Percentiles rank a stretch among this genome's conserved stretches.
Conservation (phyloP, 768 basidiomycete genomes). For the Austroboletus eburneus region DNA sequence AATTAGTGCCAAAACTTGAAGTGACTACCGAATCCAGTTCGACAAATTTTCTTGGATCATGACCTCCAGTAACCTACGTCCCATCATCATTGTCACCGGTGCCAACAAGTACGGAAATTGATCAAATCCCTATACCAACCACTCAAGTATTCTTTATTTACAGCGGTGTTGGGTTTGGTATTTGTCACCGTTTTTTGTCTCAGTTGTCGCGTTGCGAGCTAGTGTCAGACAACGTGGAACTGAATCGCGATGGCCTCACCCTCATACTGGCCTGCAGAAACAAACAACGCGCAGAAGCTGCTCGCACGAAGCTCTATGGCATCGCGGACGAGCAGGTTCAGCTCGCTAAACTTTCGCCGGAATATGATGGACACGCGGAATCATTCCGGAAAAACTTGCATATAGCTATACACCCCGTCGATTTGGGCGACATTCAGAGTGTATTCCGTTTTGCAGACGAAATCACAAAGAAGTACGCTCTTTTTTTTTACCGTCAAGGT, state of each 20-base stretch:
- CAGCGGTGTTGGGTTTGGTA: constrained; percentile 82
- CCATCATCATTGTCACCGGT: constrained; percentile 64
- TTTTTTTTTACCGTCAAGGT: neutral
- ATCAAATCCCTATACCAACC: neutral
- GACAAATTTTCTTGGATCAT: constrained; percentile 23
- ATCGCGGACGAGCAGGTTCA: constrained; percentile 54
- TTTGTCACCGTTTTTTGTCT: constrained; percentile 71
- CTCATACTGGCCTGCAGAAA: constrained; percentile 81
- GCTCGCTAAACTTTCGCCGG: constrained; percentile 29
- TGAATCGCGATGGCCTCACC: constrained; percentile 53
- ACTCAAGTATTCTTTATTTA: constrained; percentile 30
- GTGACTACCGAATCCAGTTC: too few relatives aligned
- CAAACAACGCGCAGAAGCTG: constrained; percentile 55
- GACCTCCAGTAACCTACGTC: constrained; percentile 28
- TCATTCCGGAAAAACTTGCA: constrained; percentile 54
- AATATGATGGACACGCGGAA: constrained; percentile 51
- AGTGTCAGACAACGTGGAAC: constrained; percentile 12
- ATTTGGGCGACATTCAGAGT: constrained; percentile 57
- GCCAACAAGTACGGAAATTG: constrained; percentile 53
- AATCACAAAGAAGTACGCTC: constrained; percentile 48
- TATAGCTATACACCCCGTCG: constrained; percentile 59
- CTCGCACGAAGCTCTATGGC: constrained; percentile 48
- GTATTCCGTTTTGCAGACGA: constrained; percentile 60
- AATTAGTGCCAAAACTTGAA: too few relatives aligned
- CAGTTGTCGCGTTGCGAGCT: constrained; percentile 53